phyloP scores from a whole-genome alignment of 2,329 filamentous ascomycete genomes.

The Calonectria leucothoes region DNA sequence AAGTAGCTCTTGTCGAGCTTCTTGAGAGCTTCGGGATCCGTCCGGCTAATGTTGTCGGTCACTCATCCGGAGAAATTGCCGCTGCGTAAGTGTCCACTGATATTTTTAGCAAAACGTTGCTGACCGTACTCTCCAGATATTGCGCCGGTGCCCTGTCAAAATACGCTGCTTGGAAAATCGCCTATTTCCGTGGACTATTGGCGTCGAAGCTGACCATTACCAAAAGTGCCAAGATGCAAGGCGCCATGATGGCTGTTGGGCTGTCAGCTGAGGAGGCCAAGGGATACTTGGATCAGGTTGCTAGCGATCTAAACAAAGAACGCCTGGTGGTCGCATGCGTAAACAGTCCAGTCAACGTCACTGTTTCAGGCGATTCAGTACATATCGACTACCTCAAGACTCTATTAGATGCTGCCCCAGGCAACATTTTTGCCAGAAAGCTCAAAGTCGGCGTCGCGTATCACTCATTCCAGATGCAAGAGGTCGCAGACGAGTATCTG shows the following conservation, averaged over 20 bases:
- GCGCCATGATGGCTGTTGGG: slow-evolving; percentile 49
- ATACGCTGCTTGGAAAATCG: slow-evolving; percentile 43
- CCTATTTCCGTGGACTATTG: slow-evolving; percentile 49
- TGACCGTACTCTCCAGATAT: not conserved
- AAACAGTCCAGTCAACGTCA: slow-evolving; percentile 30
- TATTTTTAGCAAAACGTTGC: not conserved
- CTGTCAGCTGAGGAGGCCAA: slow-evolving; percentile 36
- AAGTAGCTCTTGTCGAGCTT: slow-evolving; percentile 58
- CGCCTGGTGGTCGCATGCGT: slow-evolving; percentile 22
- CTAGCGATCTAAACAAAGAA: not conserved
- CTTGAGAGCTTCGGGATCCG: slow-evolving; percentile 44
- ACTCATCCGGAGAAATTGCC: slow-evolving; percentile 55
- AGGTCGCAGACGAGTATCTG: not conserved
- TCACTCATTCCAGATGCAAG: slow-evolving; percentile 60
- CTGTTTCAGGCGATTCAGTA: slow-evolving; percentile 23
- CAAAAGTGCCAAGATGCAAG: slow-evolving; percentile 19
- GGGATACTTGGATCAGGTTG: slow-evolving; percentile 30
- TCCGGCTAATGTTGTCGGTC: slow-evolving; percentile 49
- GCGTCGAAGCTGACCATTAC: not conserved
- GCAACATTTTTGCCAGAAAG: slow-evolving; percentile 20
- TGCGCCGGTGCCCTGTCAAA: not conserved
- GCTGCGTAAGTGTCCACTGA: slow-evolving; percentile 49
- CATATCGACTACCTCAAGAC: slow-evolving; percentile 21
- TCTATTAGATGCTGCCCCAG: slow-evolving; percentile 6
- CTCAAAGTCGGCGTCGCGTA: slow-evolving; percentile 60